Percentiles rank a stretch among this genome's conserved stretches.
Conservation (phyloP, 1,139 yeast genomes). For the Pichia sp. region DNA sequence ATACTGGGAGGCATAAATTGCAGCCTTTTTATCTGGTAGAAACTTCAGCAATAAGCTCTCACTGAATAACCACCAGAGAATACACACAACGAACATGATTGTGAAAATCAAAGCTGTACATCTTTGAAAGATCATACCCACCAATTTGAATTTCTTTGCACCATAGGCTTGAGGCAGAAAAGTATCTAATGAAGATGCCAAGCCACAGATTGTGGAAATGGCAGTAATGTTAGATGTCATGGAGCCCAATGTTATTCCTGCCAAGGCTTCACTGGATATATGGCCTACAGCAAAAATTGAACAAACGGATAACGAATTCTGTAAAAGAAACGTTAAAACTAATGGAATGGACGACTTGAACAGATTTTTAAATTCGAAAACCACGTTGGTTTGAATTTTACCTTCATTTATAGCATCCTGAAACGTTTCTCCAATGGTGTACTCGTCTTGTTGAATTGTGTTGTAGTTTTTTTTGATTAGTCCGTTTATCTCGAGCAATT, state of each 20-base stretch:
- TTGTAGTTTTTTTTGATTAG: slow-evolving; percentile 16
- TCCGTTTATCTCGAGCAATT: slow-evolving; percentile 19
- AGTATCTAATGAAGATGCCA: slow-evolving; percentile 51
- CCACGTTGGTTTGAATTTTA: slow-evolving; percentile 22
- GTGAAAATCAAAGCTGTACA: slow-evolving; percentile 42
- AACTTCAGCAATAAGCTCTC: slow-evolving; percentile 18
- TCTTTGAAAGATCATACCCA: slow-evolving; percentile 46
- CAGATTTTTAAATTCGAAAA: slow-evolving; percentile 34
- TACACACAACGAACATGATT: slow-evolving; percentile 41
- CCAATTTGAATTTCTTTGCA: slow-evolving; percentile 42
- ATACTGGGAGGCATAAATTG: slow-evolving; percentile 43
- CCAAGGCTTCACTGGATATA: slow-evolving; percentile 48
- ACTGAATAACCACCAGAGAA: slow-evolving; percentile 42
- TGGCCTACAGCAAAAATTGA: slow-evolving; percentile 55
- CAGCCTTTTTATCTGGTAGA: slow-evolving; percentile 35
- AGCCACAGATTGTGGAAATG: slow-evolving; percentile 49
- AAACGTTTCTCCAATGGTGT: slow-evolving; percentile 25
- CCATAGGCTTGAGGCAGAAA: slow-evolving; percentile 56
- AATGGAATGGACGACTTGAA: slow-evolving; percentile 41
- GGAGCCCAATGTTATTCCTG: slow-evolving; percentile 55
- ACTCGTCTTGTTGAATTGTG: slow-evolving; percentile 12
- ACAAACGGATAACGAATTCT: slow-evolving; percentile 48
- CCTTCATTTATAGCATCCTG: slow-evolving; percentile 27
- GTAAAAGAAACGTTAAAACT: slow-evolving; percentile 44
- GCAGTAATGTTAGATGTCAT: slow-evolving; percentile 57